Evolutionary conservation across 495 filamentous ascomycete species (phyloP).

Genomic region (Tuber magnatum): DNA sequence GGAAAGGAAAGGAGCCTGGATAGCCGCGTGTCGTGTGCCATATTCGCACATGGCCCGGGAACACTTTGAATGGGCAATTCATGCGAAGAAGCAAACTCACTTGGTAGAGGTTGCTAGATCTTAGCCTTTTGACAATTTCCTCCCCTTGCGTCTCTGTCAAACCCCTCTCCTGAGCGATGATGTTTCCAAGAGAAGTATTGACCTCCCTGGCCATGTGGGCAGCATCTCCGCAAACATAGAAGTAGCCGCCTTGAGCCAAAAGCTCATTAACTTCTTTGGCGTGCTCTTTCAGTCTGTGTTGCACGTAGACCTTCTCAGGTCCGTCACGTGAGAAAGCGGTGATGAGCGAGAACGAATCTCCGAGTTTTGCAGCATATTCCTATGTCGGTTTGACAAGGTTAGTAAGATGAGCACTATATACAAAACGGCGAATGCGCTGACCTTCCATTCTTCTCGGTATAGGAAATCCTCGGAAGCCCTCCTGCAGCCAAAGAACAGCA

Average conservation of each 20-base stretch:
- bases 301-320: constrained; percentile 87
- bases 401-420: constrained; percentile 16
- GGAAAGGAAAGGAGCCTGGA: constrained; percentile 3
- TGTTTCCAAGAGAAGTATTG: constrained; percentile 73
- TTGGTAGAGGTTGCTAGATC: constrained; percentile 89
- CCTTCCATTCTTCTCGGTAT: constrained; percentile 88
- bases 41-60: background rate
- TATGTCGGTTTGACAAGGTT: constrained; percentile 42
- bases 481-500: constrained; percentile 93
- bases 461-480: constrained; percentile 80
- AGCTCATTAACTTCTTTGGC: constrained; percentile 82
- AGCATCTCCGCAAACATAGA: constrained; percentile 98
- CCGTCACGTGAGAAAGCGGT: constrained; percentile 88
- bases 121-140: constrained; percentile 93
- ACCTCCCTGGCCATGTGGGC: constrained; percentile 98
- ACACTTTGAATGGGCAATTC: constrained; percentile 5
- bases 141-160: constrained; percentile 78
- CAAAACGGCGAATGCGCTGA: constrained; percentile 47
- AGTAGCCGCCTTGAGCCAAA: constrained; percentile 79
- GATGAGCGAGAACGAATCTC: constrained; percentile 77
- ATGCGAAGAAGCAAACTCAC: constrained; percentile 41
- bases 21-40: background rate
- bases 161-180: constrained; percentile 73
- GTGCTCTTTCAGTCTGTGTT: constrained; percentile 79
- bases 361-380: constrained; percentile 73